Conservation (phyloP, 2,329 filamentous ascomycete genomes). For the Pestalotiopsis fici region DNA sequence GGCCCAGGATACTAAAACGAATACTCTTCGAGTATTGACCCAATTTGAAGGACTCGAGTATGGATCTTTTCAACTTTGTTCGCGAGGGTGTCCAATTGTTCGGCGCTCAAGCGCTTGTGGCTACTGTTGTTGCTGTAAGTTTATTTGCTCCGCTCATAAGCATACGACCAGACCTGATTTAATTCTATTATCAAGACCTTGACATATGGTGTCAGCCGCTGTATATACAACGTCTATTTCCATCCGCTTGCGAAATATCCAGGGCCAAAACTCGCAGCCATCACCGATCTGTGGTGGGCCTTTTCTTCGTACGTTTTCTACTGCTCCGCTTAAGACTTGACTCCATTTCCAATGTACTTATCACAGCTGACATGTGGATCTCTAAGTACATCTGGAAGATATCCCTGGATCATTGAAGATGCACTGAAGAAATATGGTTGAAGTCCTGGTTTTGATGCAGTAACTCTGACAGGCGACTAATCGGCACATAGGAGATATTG, state of each 20-base stretch:
- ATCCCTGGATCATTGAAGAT: slow-evolving; percentile 14
- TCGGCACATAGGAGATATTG: slow-evolving; percentile 10
- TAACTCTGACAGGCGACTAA: not conserved
- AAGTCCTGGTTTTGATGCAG: not conserved
- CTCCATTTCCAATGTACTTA: not conserved
- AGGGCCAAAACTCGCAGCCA: slow-evolving; percentile 18
- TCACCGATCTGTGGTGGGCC: slow-evolving; percentile 18
- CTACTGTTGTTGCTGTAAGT: not conserved
- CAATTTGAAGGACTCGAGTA: too few species aligned
- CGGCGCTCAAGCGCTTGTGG: not conserved
- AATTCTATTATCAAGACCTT: not conserved
- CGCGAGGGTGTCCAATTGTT: not conserved
- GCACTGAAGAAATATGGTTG: slow-evolving; percentile 15
- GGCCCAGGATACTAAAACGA: too few species aligned
- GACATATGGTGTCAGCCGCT: not conserved
- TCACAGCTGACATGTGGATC: not conserved
- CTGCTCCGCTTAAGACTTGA: not conserved
- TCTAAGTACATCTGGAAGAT: slow-evolving; percentile 12
- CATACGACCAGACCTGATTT: too few species aligned
- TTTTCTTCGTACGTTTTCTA: slow-evolving; percentile 9
- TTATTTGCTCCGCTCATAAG: too few species aligned
- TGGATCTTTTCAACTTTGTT: not conserved
- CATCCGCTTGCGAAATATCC: slow-evolving; percentile 22
- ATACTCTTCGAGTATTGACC: too few species aligned
- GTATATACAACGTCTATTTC: slow-evolving; percentile 18